Percentiles rank a stretch among this genome's conserved stretches.
These are phyloP conservation scores for Erodium trifolium DNA, from an alignment of 441 rosid genomes.

Conservation along the genomic window DNA sequence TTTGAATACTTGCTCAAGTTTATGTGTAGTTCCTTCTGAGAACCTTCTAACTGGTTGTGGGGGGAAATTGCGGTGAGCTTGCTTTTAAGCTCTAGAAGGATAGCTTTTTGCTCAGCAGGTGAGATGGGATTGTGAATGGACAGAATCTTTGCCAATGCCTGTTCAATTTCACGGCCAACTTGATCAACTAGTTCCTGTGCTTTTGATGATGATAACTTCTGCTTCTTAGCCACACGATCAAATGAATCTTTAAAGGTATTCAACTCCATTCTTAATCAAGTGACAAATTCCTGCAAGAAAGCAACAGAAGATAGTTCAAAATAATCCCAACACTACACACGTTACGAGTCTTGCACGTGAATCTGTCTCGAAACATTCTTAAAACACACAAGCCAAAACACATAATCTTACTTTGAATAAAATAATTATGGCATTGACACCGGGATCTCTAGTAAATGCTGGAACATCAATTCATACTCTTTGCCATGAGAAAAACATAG, in stretches of 20 bases:
- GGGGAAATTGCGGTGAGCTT: constrained; percentile 33
- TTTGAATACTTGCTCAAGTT: constrained; percentile 44
- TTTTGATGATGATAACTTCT: constrained; percentile 39
- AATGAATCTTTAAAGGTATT: constrained; percentile 47
- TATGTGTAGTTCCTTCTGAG: constrained; percentile 42
- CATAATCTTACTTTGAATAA: too few species aligned
- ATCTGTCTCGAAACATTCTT: too few species aligned
- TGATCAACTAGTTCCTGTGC: constrained; percentile 36
- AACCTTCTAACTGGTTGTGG: constrained; percentile 32
- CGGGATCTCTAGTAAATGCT: too few species aligned
- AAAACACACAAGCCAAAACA: too few species aligned
- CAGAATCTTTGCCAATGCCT: constrained; percentile 20
- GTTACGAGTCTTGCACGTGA: too few species aligned
- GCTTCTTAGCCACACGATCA: constrained; percentile 52
- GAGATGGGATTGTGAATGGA: constrained; percentile 8
- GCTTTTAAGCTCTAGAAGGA: constrained; percentile 33
- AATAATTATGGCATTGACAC: too few species aligned
- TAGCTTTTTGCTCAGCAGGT: constrained; percentile 20
- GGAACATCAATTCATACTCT: too few species aligned
- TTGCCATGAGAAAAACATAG: too few species aligned
- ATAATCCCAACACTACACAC: too few species aligned
- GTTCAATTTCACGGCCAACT: constrained; percentile 34
- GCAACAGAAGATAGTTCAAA: not conserved
- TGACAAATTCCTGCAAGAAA: not conserved
- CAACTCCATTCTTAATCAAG: constrained; percentile 32